Evolutionary conservation across 176 grass and related monocot genomes (phyloP).

Genomic region (Musa beccarii): DNA sequence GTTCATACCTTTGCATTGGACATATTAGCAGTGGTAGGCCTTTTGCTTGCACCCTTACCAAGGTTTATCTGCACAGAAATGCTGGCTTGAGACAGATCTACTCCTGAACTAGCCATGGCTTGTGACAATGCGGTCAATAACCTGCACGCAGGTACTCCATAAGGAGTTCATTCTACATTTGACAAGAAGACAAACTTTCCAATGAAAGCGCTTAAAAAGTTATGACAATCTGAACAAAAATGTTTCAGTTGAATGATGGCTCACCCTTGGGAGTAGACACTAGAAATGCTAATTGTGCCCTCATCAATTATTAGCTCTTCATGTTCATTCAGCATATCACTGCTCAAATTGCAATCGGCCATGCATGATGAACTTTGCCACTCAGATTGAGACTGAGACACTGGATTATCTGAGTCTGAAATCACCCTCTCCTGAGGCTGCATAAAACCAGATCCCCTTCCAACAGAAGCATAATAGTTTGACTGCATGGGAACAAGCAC

Average conservation of each 20-base stretch:
- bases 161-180: neutral
- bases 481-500: slow-evolving; percentile 17
- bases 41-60: slow-evolving; percentile 40
- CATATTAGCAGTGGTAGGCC: slow-evolving; percentile 28
- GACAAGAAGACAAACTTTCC: neutral
- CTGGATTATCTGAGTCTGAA: slow-evolving; percentile 32
- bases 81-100: slow-evolving; percentile 59
- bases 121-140: slow-evolving; percentile 46
- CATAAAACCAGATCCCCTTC: slow-evolving; percentile 13
- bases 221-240: neutral
- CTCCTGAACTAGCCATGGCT: slow-evolving; percentile 54
- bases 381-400: slow-evolving; percentile 27
- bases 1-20: slow-evolving; percentile 40
- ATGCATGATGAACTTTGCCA: slow-evolving; percentile 43
- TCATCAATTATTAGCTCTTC: slow-evolving; percentile 62
- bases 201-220: neutral
- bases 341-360: slow-evolving; percentile 26
- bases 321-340: slow-evolving; percentile 34
- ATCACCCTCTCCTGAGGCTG: slow-evolving; percentile 14
- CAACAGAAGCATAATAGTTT: slow-evolving; percentile 11
- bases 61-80: slow-evolving; percentile 57
- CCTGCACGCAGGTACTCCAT: slow-evolving; percentile 20
- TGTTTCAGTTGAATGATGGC: slow-evolving; percentile 3
- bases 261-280: slow-evolving; percentile 57
- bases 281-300: slow-evolving; percentile 59